Evolutionary conservation across 139 green algal genomes (phyloP).

Genomic region (Chlamydomonas sp.): DNA sequence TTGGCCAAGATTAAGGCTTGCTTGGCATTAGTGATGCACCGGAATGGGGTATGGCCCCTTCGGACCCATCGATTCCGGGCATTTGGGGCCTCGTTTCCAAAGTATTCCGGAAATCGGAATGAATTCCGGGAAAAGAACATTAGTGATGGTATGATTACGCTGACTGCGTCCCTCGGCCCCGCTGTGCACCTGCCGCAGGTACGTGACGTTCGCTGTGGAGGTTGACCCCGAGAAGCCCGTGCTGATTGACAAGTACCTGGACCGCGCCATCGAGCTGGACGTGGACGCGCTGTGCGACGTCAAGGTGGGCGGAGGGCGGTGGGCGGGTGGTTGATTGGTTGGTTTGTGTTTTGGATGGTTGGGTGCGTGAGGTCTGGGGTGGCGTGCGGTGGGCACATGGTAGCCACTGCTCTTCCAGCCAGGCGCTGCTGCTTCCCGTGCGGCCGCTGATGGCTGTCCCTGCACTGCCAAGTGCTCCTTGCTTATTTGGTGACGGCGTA

Average conservation of each 20-base stretch:
- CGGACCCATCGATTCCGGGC: no score
- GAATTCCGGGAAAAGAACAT: no score
- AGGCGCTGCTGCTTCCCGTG: no score
- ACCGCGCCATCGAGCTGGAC: slow-evolving; percentile 95
- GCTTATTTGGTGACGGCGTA: no score
- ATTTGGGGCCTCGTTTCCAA: no score
- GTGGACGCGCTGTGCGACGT: slow-evolving; percentile 94
- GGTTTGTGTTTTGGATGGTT: not conserved
- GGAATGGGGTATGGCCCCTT: no score
- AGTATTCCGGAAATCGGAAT: no score
- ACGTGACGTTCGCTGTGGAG: slow-evolving; percentile 75
- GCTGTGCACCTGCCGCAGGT: slow-evolving; percentile 29
- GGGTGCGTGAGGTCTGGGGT: not conserved
- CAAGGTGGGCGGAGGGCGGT: not conserved
- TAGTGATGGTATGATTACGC: not conserved
- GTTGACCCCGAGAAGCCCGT: slow-evolving; percentile 94
- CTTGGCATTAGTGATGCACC: no score
- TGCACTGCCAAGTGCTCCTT: no score
- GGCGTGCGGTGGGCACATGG: not conserved
- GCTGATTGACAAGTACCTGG: slow-evolving; percentile 98
- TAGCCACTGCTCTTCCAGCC: no score
- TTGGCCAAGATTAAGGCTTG: no score
- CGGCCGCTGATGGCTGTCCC: no score
- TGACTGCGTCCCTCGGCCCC: not conserved
- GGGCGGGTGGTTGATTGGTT: not conserved